These are phyloP conservation scores for Clavispora carvajalis DNA, from an alignment of 805 yeast species.

Conservation along the genomic window DNA sequence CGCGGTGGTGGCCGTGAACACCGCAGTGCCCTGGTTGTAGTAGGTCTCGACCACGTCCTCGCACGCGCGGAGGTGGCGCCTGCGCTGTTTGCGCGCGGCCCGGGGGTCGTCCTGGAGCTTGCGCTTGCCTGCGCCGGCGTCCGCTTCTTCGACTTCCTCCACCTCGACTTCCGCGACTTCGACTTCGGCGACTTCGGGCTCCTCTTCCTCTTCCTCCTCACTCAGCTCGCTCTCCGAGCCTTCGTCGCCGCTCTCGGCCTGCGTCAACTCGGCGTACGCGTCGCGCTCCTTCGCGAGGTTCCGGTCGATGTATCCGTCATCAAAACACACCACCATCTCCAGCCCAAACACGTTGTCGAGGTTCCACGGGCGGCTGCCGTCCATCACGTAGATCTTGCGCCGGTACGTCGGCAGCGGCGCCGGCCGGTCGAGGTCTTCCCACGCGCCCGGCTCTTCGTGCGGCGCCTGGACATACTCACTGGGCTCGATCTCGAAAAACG, in stretches of 20 bases:
- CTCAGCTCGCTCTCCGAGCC: constrained; percentile 18
- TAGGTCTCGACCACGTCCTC: constrained; percentile 65
- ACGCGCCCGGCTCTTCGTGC: constrained; percentile 19
- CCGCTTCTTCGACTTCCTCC: not conserved
- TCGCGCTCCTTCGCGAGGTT: constrained; percentile 50
- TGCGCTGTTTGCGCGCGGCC: constrained; percentile 28
- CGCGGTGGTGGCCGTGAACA: constrained; percentile 68
- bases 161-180: constrained; percentile 6
- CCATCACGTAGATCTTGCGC: constrained; percentile 74
- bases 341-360: constrained; percentile 87
- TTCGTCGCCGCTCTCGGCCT: constrained; percentile 6
- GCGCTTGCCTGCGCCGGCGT: constrained; percentile 21
- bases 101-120: constrained; percentile 23
- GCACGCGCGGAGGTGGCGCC: constrained; percentile 35
- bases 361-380: constrained; percentile 96
- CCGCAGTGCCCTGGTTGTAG: constrained; percentile 77
- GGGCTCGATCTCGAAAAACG: constrained; percentile 60
- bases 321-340: constrained; percentile 70
- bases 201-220: not conserved
- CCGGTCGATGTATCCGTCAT: constrained; percentile 73
- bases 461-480: constrained; percentile 42
- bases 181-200: constrained; percentile 16
- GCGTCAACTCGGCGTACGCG: constrained; percentile 55
- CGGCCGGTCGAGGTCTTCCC: constrained; percentile 17
- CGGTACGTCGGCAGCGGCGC: constrained; percentile 24